Base-by-base conservation (phyloP, 768 basidiomycete genomes). In the Royoungia palumana region DNA sequence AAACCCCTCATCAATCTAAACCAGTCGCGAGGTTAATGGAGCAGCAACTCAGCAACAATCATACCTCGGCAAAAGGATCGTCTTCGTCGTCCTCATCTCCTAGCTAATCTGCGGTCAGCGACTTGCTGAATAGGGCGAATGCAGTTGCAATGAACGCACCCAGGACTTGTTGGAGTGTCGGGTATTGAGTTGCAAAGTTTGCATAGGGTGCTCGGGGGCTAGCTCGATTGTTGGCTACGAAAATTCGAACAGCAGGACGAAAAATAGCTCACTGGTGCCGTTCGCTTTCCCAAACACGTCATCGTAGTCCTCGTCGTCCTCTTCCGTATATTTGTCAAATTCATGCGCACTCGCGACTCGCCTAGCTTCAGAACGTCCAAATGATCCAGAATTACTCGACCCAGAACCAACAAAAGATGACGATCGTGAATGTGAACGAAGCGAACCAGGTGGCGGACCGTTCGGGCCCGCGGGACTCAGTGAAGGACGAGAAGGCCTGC, bases 21-120 rank as follows among this genome's bases (percentile, higher is more conserved):
- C 9, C 7, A 35, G 24, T 1, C 34, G 44, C 38, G 47, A 55
- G 51, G 55, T 46, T 41, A 21, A 46, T 34, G 6, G 28, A 22
- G 32, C 38, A 42, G 13, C 40, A 40, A 24, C 24, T 19, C 17
- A 40, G 16, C 14, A 20, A 40, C 20, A 35, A 9, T 41, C 58
- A 47, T 56, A 90, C 91, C 74, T 94, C 91, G 3, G 95, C 94
- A 58, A 99, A 99, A 1, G 96, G 95, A 73, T 99, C 94, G 46
- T 93, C 90, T 44, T 95, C 94, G 49, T 95, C 93, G 3, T 81
- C 82, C 28, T 88, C 89, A 37, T 91, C 91, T 9, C 85, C 85
- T 46, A 87, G 70, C 84, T 88, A 53, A n/a, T 46, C 28, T 10
- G 34, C 22, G 37, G 25, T 56, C 3, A 56, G 22, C 24, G 41